Evolutionary conservation across 768 basidiomycete genomes (phyloP).

Genomic region (Leccinum arenicola): DNA sequence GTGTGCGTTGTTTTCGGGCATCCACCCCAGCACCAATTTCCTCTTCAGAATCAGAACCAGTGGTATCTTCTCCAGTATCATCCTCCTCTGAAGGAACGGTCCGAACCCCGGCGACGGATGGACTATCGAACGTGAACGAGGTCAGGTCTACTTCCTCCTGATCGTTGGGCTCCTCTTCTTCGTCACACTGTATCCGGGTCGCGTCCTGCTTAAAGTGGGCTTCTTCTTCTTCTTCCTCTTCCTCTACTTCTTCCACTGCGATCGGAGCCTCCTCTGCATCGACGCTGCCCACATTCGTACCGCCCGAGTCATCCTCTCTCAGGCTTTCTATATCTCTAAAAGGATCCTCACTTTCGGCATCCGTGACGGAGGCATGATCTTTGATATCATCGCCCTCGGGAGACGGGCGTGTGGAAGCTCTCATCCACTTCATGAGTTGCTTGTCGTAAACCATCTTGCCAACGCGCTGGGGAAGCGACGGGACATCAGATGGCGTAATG

Average conservation of each 20-base stretch:
- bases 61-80: constrained; percentile 39
- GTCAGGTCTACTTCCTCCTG: constrained; percentile 66
- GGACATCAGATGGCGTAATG: constrained; percentile 80
- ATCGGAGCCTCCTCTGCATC: constrained; percentile 1
- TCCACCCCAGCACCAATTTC: constrained; percentile 16
- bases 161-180: constrained; percentile 46
- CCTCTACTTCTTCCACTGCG: constrained; percentile 9
- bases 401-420: constrained; percentile 43
- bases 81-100: constrained; percentile 42
- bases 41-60: constrained; percentile 35
- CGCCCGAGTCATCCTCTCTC: constrained; percentile 54
- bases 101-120: constrained; percentile 50
- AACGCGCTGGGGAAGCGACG: constrained; percentile 68
- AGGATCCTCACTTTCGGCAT: constrained; percentile 76
- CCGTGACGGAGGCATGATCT: constrained; percentile 30
- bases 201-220: not conserved
- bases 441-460: constrained; percentile 89
- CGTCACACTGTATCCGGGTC: constrained; percentile 12
- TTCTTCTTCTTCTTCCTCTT: constrained; percentile 34
- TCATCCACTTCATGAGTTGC: constrained; percentile 83
- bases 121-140: constrained; percentile 71
- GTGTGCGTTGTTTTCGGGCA: constrained; percentile 8
- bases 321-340: constrained; percentile 91
- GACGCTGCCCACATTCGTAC: constrained; percentile 10
- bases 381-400: constrained; percentile 29